Conservation (phyloP, 177 flowering plant genomes). For the Tripterygium wilfordii region DNA sequence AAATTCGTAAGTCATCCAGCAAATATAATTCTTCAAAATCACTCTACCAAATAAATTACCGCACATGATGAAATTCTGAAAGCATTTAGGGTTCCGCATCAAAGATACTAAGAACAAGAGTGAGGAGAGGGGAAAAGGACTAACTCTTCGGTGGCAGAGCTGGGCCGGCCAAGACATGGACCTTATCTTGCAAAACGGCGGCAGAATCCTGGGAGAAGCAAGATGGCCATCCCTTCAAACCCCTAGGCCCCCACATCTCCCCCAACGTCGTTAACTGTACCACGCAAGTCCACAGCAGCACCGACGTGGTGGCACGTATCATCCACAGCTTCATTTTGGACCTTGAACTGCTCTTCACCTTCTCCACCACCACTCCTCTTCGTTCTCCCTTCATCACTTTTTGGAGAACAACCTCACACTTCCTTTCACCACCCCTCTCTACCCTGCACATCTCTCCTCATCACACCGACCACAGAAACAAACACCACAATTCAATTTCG, state of each 20-base stretch:
- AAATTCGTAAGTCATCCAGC: too few relatives aligned
- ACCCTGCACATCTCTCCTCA: constrained; percentile 18
- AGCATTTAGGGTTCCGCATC: too few relatives aligned
- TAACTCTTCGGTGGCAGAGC: constrained; percentile 3
- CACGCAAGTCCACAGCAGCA: constrained; percentile 1
- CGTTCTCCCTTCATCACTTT: constrained; percentile 4
- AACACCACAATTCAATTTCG: too few relatives aligned
- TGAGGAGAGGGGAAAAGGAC: too few relatives aligned
- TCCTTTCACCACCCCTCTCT: too few relatives aligned
- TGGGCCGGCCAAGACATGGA: neutral
- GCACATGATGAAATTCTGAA: too few relatives aligned
- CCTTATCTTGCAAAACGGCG: neutral
- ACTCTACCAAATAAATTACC: too few relatives aligned
- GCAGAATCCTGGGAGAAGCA: neutral
- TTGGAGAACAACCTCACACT: too few relatives aligned
- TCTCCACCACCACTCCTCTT: constrained; percentile 19
- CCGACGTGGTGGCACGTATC: constrained; percentile 6
- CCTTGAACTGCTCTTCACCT: constrained; percentile 25
- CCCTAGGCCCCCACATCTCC: constrained; percentile 4
- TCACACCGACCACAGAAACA: too few relatives aligned
- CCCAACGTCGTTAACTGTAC: constrained; percentile 4
- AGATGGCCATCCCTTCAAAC: constrained; percentile 2
- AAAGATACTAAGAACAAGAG: too few relatives aligned
- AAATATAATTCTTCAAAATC: too few relatives aligned
- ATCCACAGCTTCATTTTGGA: constrained; percentile 19